Conservation (phyloP, 192 early-diverging fungal species). For the Oehlia diaphana region DNA sequence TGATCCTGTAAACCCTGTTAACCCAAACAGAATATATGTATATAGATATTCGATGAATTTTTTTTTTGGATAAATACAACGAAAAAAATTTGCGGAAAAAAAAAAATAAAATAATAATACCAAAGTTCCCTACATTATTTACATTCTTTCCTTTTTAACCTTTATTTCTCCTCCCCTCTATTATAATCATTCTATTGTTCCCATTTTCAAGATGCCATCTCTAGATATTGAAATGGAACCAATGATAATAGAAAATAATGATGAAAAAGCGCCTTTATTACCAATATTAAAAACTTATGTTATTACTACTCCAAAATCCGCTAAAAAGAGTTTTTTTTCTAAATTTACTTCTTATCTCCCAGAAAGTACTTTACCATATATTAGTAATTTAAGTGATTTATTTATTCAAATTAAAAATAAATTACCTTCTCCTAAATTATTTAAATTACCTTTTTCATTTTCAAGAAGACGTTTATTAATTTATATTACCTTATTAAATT, state of each 20-base stretch:
- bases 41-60: not conserved
- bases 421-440: not conserved
- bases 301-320: not conserved
- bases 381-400: not conserved
- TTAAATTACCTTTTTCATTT: not conserved
- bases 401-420: not conserved
- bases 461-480: not conserved
- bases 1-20: not conserved
- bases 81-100: not conserved
- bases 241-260: not conserved
- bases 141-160: not conserved
- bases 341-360: not conserved
- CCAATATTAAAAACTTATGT: not conserved
- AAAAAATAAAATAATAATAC: not conserved
- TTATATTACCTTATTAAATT: not conserved
- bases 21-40: no score
- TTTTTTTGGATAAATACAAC: not conserved
- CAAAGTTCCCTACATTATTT: no score
- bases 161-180: not conserved
- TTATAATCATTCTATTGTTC: not conserved
- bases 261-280: not conserved
- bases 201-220: not conserved
- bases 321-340: not conserved
- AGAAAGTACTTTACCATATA: not conserved
- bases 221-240: not conserved